Evolutionary conservation across 176 grass and related monocot genomes (phyloP).

Genomic region (Saccharum officinarum): DNA sequence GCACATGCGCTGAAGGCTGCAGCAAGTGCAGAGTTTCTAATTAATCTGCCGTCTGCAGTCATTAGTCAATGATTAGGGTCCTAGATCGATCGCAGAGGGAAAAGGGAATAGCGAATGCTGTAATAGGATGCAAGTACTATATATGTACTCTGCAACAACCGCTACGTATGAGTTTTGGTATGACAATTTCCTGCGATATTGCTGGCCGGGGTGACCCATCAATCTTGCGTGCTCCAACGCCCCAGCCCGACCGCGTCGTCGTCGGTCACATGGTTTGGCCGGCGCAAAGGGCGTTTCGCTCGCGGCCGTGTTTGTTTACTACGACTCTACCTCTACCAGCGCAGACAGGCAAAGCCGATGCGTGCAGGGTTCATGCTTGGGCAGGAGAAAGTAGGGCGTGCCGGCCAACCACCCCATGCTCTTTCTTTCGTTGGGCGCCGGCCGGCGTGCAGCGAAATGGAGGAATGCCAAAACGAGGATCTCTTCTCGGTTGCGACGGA

Average conservation of each 20-base stretch:
- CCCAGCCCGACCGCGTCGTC: not conserved
- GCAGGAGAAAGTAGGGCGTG: not conserved
- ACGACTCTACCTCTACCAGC: too few relatives aligned
- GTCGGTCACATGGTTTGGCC: not conserved
- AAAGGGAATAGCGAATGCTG: not conserved
- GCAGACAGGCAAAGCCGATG: not conserved
- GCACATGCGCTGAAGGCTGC: not conserved
- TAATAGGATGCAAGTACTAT: too few relatives aligned
- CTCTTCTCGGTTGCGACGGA: not conserved
- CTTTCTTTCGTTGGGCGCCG: not conserved
- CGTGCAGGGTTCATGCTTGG: not conserved
- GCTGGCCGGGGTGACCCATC: not conserved
- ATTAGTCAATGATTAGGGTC: conserved; percentile 6
- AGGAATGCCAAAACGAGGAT: not conserved
- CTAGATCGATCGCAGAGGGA: not conserved
- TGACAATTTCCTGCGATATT: not conserved
- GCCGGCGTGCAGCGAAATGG: not conserved
- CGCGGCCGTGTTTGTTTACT: not conserved
- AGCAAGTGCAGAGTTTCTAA: too few relatives aligned
- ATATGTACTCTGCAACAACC: not conserved
- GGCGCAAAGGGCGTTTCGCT: not conserved
- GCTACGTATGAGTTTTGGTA: not conserved
- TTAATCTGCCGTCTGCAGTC: not conserved
- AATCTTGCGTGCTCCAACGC: conserved; percentile 40
- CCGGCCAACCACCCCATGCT: not conserved